A percentile compares a stretch with the other conserved stretches of the same genome.
Evolutionary conservation across 1,139 yeast genomes (phyloP).

Genomic region (Hansenula sp.): DNA sequence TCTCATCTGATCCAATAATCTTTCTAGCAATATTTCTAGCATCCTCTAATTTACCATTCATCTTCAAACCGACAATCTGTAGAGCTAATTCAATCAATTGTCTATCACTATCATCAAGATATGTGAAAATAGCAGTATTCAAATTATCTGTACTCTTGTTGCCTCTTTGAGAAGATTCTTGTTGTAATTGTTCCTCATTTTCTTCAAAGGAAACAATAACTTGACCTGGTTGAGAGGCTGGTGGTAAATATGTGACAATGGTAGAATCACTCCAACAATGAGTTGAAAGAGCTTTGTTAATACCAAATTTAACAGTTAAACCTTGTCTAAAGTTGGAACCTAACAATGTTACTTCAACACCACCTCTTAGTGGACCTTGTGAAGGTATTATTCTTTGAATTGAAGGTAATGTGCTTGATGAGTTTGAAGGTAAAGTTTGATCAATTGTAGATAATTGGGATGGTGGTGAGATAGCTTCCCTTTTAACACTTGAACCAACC

Average conservation of each 20-base stretch:
- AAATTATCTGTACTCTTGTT: slow-evolving; percentile 3
- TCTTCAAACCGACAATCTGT: slow-evolving; percentile 90
- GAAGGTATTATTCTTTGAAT: slow-evolving; percentile 86
- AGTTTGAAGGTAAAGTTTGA: background rate
- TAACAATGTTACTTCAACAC: slow-evolving; percentile 85
- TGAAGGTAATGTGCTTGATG: slow-evolving; percentile 9
- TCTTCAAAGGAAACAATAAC: slow-evolving; percentile 81
- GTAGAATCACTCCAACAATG: slow-evolving; percentile 97
- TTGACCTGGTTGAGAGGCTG: slow-evolving; percentile 84
- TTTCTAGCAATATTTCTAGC: slow-evolving; percentile 87
- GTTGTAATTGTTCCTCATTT: slow-evolving; percentile 16
- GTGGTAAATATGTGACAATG: slow-evolving; percentile 89
- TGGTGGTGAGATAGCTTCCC: slow-evolving; percentile 4
- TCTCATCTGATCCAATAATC: slow-evolving; percentile 58
- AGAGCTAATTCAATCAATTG: slow-evolving; percentile 89
- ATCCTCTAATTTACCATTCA: slow-evolving; percentile 92
- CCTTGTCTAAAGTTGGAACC: slow-evolving; percentile 87
- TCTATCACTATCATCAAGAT: slow-evolving; percentile 88
- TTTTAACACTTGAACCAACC: background rate
- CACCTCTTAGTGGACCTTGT: slow-evolving; percentile 93
- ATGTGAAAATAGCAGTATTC: slow-evolving; percentile 57
- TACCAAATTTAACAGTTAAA: slow-evolving; percentile 79
- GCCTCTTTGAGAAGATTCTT: background rate
- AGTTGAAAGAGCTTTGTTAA: slow-evolving; percentile 76
- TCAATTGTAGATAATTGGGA: slow-evolving; percentile 3